Conservation (phyloP, 2,329 filamentous ascomycete species). For the Ascocoryne sarcoides region DNA sequence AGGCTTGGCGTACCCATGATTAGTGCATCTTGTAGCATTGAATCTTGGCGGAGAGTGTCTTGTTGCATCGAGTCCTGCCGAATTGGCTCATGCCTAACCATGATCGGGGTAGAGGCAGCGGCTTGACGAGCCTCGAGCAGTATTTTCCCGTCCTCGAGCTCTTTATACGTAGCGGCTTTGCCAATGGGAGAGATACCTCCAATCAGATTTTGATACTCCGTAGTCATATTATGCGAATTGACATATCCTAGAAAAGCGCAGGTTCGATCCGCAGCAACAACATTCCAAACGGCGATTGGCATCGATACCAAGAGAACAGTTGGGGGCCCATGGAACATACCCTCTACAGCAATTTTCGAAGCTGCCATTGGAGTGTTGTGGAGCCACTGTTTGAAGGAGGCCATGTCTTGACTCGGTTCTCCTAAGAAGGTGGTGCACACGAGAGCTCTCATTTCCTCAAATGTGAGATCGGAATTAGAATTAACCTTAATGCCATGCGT, state of each 20-base stretch:
- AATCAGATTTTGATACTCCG: conserved; percentile 52
- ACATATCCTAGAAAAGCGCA: conserved; percentile 58
- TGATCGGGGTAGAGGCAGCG: conserved; percentile 27
- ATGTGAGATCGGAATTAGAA: conserved; percentile 41
- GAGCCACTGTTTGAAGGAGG: conserved; percentile 58
- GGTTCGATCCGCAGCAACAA: conserved; percentile 57
- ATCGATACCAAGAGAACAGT: conserved; percentile 60
- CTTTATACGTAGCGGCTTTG: conserved; percentile 39
- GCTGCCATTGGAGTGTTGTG: conserved; percentile 47
- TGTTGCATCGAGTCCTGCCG: conserved; percentile 14
- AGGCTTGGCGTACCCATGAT: conserved; percentile 21
- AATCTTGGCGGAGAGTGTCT: conserved; percentile 12
- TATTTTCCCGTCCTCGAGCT: conserved; percentile 49
- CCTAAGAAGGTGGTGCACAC: conserved; percentile 60
- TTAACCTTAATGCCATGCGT: conserved; percentile 21
- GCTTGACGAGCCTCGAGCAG: conserved; percentile 36
- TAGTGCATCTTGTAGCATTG: conserved; percentile 19
- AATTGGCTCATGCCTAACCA: conserved; percentile 35
- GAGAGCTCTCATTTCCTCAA: conserved; percentile 54
- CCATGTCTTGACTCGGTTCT: conserved; percentile 57
- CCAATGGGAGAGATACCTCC: conserved; percentile 33
- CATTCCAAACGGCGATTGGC: conserved; percentile 53
- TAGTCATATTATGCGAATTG: conserved; percentile 58
- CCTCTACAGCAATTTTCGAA: conserved; percentile 53
- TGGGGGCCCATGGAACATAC: conserved; percentile 59